Evolutionary conservation across 495 filamentous ascomycete genomes (phyloP), one percentile per base, ranked within the genome.

Genomic region (Tricharina praecox): DNA sequence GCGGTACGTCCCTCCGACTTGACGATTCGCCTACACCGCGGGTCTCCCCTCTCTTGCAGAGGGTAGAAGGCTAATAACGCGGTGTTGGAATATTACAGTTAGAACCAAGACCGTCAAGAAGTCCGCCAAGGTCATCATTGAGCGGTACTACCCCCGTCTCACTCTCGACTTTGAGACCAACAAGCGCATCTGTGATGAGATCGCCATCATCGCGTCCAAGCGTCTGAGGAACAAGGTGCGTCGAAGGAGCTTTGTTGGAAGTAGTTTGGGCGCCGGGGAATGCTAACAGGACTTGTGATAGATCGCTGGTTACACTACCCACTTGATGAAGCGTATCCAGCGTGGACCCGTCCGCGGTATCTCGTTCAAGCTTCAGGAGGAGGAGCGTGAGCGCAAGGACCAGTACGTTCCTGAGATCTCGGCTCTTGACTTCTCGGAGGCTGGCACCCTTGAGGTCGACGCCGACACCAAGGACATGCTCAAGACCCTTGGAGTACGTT

Each of bases 141-240:
- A 96, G 79, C 81, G 82, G 56, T 94, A 93, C 76, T 94, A 97
- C 76, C 92, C 90, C 63, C 85, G 85, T 69, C 74, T 99, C 66
- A 93, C 86, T 48, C 85, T 96, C 67, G 92, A 96, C 72, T 99
- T 99, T 76, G 92, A 99, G 77, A 92, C 85, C 77, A 97, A 97
- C 81, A 96, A 97, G 81, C 74, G 88, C 55, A 87, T 95, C 61
- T 96, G 92, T 73, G 92, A 96, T 85, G 92, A 99, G 73, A 93
- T 99, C 60, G 92, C 92, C 65, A 93, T 96, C 69, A 99, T 96
- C 67, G 85, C 92, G 54, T 85, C 80, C 52, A 95, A 95, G 81
- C 78, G 90, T 67, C 77, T 95, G 58, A 78, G 88, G 71, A 97
- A 97, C 79, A 97, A 95, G 84, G 84, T 92, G 54, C 4, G 58